Evolutionary conservation across 495 filamentous ascomycete genomes (phyloP), one percentile per base, ranked within the genome.

Genomic region (Diplogelasinospora grovesii): DNA sequence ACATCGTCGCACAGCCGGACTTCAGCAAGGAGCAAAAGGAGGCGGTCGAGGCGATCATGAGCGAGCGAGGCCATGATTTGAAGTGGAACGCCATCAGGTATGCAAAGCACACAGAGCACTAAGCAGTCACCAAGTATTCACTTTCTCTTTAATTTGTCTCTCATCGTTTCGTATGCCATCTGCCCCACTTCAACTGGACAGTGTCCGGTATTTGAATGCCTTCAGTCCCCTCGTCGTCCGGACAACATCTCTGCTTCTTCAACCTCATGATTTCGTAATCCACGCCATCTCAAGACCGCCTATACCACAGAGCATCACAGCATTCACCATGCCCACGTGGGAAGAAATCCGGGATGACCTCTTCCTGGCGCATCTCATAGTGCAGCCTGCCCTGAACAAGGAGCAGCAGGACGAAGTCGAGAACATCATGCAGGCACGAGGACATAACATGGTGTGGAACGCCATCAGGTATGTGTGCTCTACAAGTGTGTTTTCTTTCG

Each of bases 51-150:
- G 13, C 9, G 1, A 28, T 46, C 32, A 57, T 66, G 60, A 22
- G 24, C 0, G 20, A 25, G 0, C 42, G 46, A 0, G 53, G 56
- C 5, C 49, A 57, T 24, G 24, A 52, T 8, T 53, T 61, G 3
- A 41, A 11, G 21, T 66, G 63, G 63, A 66, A 66, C 16, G 59
- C 48, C 14, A 57, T 66, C 7, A 50, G 63, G 63, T 61, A 61
- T 16, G 52, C n/a, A n/a, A n/a, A n/a, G n/a, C n/a, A n/a, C n/a
- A n/a, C n/a, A n/a, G n/a, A n/a, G n/a, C n/a, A n/a, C n/a, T n/a
- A n/a, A n/a, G n/a, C n/a, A n/a, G n/a, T n/a, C n/a, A n/a, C n/a
- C n/a, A n/a, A n/a, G n/a, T n/a, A n/a, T n/a, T n/a, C n/a, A n/a
- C n/a, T n/a, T n/a, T n/a, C n/a, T n/a, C n/a, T n/a, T n/a, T n/a